Evolutionary conservation across 192 early-diverging fungal species (phyloP), one percentile per base, ranked within the genome.

Genomic region (Coemansia sp.): DNA sequence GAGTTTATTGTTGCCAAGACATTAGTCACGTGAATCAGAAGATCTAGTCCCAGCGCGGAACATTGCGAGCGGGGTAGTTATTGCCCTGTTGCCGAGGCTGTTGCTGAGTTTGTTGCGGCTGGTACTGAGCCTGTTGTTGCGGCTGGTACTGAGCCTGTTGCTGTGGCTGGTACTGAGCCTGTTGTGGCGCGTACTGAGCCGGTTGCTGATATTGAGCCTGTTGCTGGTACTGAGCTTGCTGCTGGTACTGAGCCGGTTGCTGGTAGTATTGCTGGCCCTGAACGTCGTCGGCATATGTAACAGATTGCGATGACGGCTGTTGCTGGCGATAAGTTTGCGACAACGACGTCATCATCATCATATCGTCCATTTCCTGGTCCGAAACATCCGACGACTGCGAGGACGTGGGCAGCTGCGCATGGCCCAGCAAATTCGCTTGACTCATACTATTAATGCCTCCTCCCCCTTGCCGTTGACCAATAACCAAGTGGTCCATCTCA

Each of bases 11-110:
- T 58, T 34, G 55, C 29, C 55, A 58, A 58, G 55, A 32, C 8
- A 14, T 57, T 4, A 32, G 55, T 58, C 55, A 58, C 55, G 55
- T 58, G 55, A 2, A 50, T 9, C 19, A 50, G 5, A 36, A 63
- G 10, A 42, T 31, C 63, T 70, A 79, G 27, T 69, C 77, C 77
- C 77, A 79, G 29, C 68, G 68, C 12, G 77, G 77, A 21, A 65
- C 65, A 31, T 70, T 79, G 44, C 77, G 77, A 12, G 53, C 14
- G 31, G 57, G 17, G 55, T 23, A 32, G 62, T 31, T 62, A 46
- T 38, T 59, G 41, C 55, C 48, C n/a, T 19, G 55, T 25, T 44
- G 66, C 2, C 27, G 27, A 27, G 27, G 27, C 27, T 27, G 27
- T 27, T 41, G 53, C 51, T 41, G 38, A 61, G 15, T 25, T 15